These are phyloP conservation scores for Penicillium sp. DNA, from an alignment of 2,329 filamentous ascomycete genomes.

Conservation along the genomic window DNA sequence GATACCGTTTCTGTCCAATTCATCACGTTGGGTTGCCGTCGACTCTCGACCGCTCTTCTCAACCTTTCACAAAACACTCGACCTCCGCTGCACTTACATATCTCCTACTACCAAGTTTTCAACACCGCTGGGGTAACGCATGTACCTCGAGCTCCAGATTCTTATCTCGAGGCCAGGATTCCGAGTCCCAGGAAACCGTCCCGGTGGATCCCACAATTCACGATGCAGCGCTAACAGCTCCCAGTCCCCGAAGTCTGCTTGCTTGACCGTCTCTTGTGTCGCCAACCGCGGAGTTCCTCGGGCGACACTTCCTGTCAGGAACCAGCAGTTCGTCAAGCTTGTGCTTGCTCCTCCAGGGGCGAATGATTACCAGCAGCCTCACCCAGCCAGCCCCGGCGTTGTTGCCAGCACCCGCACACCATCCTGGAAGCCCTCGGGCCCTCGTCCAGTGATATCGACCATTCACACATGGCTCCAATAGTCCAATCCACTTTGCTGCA, in stretches of 20 bases:
- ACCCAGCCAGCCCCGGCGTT: not conserved
- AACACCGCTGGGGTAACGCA: not conserved
- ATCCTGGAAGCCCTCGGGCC: not conserved
- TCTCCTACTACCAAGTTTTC: not conserved
- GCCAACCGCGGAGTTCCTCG: conserved; percentile 3
- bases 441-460: not conserved
- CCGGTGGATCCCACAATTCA: not conserved
- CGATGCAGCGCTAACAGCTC: conserved; percentile 4
- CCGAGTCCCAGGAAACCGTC: conserved; percentile 6
- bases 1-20: not conserved
- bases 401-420: not conserved
- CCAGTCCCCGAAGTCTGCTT: conserved; percentile 1
- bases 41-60: not conserved
- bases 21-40: not conserved
- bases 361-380: not conserved
- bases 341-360: conserved; percentile 2
- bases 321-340: not conserved
- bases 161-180: not conserved
- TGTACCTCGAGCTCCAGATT: not conserved
- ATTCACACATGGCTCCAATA: not conserved
- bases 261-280: conserved; percentile 19
- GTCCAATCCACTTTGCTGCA: not conserved
- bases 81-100: not conserved
- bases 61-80: not conserved
- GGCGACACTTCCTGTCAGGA: conserved; percentile 13